These are phyloP conservation scores for Macadamia tetraphylla DNA, from an alignment of 164 flowering plant genomes.

Conservation along the genomic window DNA sequence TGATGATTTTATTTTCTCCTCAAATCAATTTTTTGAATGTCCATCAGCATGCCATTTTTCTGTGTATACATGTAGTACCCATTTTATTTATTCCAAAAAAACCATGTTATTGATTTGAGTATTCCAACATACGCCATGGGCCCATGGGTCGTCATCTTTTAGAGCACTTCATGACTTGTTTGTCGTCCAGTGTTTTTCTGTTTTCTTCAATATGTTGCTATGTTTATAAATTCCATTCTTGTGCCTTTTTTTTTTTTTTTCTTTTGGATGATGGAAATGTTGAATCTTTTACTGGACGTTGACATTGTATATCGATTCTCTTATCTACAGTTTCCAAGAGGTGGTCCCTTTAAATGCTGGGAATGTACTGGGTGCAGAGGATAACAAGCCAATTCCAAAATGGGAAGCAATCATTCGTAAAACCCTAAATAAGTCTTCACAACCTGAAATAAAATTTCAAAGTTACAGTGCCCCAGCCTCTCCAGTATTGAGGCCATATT, in stretches of 20 bases:
- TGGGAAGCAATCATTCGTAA: conserved; percentile 90
- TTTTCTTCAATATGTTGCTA: too few relatives aligned
- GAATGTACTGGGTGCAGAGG: conserved; percentile 50
- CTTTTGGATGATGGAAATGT: neutral
- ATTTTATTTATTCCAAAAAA: too few relatives aligned
- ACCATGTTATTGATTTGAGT: too few relatives aligned
- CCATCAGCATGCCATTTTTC: too few relatives aligned
- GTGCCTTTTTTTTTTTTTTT: neutral
- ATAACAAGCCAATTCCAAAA: conserved; percentile 65
- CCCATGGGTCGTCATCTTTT: too few relatives aligned
- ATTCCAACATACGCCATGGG: too few relatives aligned
- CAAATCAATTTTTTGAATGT: too few relatives aligned
- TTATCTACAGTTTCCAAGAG: conserved; percentile 57
- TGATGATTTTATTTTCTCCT: too few relatives aligned
- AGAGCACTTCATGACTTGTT: too few relatives aligned
- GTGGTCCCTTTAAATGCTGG: conserved; percentile 55
- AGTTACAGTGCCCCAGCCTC: conserved; percentile 89
- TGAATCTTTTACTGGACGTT: neutral
- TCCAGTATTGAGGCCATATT: conserved; percentile 64
- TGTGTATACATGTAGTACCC: too few relatives aligned
- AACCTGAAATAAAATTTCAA: conserved; percentile 54
- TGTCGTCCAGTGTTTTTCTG: too few relatives aligned
- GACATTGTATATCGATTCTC: conserved; percentile 1
- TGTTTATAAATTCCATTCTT: neutral
- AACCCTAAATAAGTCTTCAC: conserved; percentile 62